Percentiles rank a stretch among this genome's conserved stretches.
phyloP scores from a whole-genome alignment of 345 rosid genomes.

The Pistacia integerrima region DNA sequence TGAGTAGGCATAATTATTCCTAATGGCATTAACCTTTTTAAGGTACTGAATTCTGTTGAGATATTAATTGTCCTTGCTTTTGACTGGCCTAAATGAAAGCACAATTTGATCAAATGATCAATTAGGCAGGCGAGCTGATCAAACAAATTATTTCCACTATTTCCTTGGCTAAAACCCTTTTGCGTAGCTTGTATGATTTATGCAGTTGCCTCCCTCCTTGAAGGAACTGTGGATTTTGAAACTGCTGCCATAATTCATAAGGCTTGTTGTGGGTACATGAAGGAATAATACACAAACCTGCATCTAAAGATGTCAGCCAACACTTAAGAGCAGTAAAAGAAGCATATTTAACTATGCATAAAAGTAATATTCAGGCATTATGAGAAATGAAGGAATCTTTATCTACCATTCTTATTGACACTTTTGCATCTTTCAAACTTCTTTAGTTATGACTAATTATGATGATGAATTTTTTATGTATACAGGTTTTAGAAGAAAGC shows the following conservation, averaged over 20 bases:
- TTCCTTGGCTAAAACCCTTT: constrained; percentile 73
- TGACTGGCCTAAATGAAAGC: constrained; percentile 88
- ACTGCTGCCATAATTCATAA: constrained; percentile 98
- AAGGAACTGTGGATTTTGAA: constrained; percentile 88
- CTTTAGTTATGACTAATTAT: too few relatives aligned
- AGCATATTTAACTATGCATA: too few relatives aligned
- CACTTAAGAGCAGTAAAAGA: too few relatives aligned
- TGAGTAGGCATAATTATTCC: constrained; percentile 92
- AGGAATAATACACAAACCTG: too few relatives aligned
- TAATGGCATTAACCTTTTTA: constrained; percentile 96
- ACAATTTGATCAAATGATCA: constrained; percentile 88
- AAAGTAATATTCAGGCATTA: too few relatives aligned
- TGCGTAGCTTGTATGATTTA: constrained; percentile 89
- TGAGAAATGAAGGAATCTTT: too few relatives aligned
- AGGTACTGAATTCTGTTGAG: constrained; percentile 91
- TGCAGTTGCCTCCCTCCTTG: constrained; percentile 95
- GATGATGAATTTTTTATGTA: too few relatives aligned
- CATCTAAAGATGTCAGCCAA: too few relatives aligned
- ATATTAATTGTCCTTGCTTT: constrained; percentile 79
- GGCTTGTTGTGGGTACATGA: constrained; percentile 82
- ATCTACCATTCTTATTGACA: too few relatives aligned
- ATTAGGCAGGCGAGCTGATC: constrained; percentile 81
- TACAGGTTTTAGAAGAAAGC: too few relatives aligned
- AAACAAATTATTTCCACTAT: constrained; percentile 72
- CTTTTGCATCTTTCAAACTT: too few relatives aligned